A percentile compares a stretch with the other conserved stretches of the same genome.
Conservation (phyloP, 257 asterid genomes). For the Fraxinus cuspidata region DNA sequence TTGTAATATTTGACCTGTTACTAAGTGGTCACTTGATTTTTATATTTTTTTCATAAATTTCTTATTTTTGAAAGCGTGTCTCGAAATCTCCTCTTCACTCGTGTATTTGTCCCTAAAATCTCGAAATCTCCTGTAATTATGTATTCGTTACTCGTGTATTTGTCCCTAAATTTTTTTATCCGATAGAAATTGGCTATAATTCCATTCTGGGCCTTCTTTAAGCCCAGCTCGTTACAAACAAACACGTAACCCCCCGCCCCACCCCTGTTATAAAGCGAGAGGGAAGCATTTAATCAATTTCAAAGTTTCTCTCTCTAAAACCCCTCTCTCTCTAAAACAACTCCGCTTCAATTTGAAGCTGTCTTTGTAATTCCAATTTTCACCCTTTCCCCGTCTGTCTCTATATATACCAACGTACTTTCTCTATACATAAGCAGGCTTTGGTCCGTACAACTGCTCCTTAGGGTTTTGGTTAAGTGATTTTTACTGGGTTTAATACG, state of each 20-base stretch:
- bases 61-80: no score
- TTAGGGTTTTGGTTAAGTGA: constrained; percentile 37
- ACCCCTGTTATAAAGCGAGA: constrained; percentile 29
- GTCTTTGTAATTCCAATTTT: constrained; percentile 37
- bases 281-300: constrained; percentile 38
- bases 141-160: no score
- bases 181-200: not conserved
- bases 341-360: constrained; percentile 67
- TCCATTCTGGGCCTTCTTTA: not conserved
- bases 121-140: no score
- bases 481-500: constrained; percentile 38
- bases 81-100: no score
- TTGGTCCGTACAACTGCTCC: constrained; percentile 18
- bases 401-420: not conserved
- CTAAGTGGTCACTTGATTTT: no score
- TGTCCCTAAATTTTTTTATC: no score
- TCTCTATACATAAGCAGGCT: constrained; percentile 21
- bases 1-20: no score
- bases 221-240: not conserved
- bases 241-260: not conserved
- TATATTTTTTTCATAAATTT: no score
- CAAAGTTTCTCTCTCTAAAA: constrained; percentile 35
- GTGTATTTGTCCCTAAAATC: no score
- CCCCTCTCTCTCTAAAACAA: constrained; percentile 31
- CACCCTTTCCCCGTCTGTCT: not conserved